Base-by-base conservation (phyloP, 1,284 basidiomycete genomes). In the Sporisorium scitamineum region DNA sequence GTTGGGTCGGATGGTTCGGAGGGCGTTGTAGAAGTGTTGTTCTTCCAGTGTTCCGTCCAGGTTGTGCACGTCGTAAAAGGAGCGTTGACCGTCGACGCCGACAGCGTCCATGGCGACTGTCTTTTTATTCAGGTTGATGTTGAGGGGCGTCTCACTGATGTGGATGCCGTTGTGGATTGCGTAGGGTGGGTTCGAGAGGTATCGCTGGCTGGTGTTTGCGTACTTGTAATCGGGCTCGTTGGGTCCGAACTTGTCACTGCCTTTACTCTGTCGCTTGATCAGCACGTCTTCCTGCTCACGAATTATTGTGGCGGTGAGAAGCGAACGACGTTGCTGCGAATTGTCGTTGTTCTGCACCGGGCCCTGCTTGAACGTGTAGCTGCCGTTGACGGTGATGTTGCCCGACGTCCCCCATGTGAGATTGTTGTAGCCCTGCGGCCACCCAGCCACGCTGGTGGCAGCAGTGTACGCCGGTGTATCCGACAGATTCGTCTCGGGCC, bases 341-440 rank as follows among this genome's bases (percentile, higher is more conserved):
- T 44, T 27, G 41, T 69, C 71, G 47, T 76, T 76, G 54, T 76
- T 76, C 56, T 71, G 69, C 20, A 72, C 54, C 0, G 61, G 20
- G 6, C 69, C 69, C 32, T 31, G 22, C n/a, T 51, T 47, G 64
- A 62, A 80, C 10, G 79, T 80, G 34, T 57, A 70, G 16, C 24
- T 65, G 6, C 91, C 91, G 63, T 92, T 90, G 62, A 92, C 87
- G 5, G 91, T 91, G 77, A 92, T 88, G 78, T 93, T 93, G 0
- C 92, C 92, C 61, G 90, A 91, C 29, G 54, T 70, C 5, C 92
- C 91, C 78, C 87, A 92, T 6, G 89, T 81, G 0, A 88, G 88
- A 24, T 88, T 82, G 74, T 92, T 88, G 79, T 93, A 93, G 2
- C 85, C 69, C 90, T 92, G 78, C 2, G 82, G 82, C 77, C 77